These are phyloP conservation scores for Eudorina sp. DNA, from an alignment of 139 green algal genomes.

Conservation along the genomic window DNA sequence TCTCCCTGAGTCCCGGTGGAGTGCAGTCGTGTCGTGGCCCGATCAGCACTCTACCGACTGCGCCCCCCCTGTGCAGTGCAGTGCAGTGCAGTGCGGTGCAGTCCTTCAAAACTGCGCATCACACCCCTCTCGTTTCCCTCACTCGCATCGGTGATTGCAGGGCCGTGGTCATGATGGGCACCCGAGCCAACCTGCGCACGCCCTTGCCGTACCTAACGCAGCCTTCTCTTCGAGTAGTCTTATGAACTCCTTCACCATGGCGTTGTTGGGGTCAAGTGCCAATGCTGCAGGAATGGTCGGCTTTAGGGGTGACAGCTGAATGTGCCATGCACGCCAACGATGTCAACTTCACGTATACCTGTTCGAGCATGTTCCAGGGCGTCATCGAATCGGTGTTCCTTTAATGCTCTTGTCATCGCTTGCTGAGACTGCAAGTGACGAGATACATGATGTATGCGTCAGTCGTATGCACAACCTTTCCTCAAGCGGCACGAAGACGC, in stretches of 20 bases:
- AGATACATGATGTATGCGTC: no score
- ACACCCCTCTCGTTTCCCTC: no score
- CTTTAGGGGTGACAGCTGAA: not conserved
- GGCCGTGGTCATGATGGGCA: no score
- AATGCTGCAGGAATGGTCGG: not conserved
- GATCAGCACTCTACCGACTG: no score
- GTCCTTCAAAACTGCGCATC: no score
- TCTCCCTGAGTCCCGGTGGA: no score
- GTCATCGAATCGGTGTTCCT: slow-evolving; percentile 36
- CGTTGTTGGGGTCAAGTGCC: slow-evolving; percentile 24
- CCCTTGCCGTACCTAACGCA: not conserved
- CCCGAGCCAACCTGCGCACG: not conserved
- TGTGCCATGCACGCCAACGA: not conserved
- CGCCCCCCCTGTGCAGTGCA: no score
- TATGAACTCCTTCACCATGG: slow-evolving; percentile 22
- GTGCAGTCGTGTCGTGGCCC: no score
- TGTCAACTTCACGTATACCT: not conserved
- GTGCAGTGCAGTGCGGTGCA: no score
- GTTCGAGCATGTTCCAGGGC: slow-evolving; percentile 39
- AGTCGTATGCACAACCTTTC: no score
- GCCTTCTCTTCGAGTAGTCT: slow-evolving; percentile 41
- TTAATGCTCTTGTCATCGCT: slow-evolving; percentile 25
- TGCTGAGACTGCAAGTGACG: slow-evolving; percentile 32
- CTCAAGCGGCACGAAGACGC: not conserved
- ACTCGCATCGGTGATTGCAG: no score